Evolutionary conservation across 73 alveolate species (phyloP).

Genomic region (Tetrahymena thermophila): DNA sequence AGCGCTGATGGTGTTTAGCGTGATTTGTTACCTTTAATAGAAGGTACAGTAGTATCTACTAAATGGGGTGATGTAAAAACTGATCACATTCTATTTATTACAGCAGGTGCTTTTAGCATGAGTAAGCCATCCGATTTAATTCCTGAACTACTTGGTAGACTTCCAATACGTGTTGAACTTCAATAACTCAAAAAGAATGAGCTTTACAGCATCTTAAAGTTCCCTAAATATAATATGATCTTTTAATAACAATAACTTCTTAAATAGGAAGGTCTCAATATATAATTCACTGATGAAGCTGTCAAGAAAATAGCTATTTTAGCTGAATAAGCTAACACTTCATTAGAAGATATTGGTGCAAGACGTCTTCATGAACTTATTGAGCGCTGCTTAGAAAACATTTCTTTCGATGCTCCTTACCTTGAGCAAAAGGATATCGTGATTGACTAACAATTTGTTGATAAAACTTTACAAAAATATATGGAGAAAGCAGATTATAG

Average conservation of each 20-base stretch:
- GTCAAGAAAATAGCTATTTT: conserved; percentile 55
- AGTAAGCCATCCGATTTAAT: conserved; percentile 61
- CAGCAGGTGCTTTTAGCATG: conserved; percentile 63
- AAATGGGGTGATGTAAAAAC: conserved; percentile 46
- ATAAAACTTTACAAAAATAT: not conserved
- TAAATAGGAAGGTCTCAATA: conserved; percentile 48
- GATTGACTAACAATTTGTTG: not conserved
- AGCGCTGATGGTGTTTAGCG: conserved; percentile 76
- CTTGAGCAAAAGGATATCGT: not conserved
- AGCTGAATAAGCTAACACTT: conserved; percentile 24
- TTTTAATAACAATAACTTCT: conserved; percentile 46
- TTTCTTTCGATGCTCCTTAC: not conserved
- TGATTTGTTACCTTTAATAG: conserved; percentile 65
- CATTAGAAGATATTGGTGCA: conserved; percentile 69
- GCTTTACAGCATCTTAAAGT: conserved; percentile 40
- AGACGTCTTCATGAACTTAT: conserved; percentile 60
- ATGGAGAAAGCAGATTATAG: not conserved
- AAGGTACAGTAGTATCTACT: conserved; percentile 60
- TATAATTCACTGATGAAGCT: conserved; percentile 49
- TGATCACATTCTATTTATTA: conserved; percentile 62
- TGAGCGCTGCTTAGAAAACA: conserved; percentile 14
- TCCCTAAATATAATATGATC: conserved; percentile 52
- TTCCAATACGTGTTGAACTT: conserved; percentile 60
- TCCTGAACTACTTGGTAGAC: conserved; percentile 70
- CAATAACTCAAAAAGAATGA: conserved; percentile 48